Evolutionary conservation across 1,284 basidiomycete species (phyloP), one percentile per base, ranked within the genome.

Genomic region (Cryptococcus sp.): DNA sequence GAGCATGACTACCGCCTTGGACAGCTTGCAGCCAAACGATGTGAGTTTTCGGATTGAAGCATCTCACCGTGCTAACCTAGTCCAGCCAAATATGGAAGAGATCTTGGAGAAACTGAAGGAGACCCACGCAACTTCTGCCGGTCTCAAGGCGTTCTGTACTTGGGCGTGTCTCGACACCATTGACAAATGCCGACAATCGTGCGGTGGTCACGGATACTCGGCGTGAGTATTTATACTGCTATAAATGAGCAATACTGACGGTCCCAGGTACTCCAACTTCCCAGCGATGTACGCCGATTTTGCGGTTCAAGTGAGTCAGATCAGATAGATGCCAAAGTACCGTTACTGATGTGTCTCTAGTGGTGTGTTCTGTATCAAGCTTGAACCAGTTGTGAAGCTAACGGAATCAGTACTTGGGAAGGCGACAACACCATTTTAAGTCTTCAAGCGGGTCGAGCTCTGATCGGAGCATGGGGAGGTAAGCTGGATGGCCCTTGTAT

Each of bases 131-230:
- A 82, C 82, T 3, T 81, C 80, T 33, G 81, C 82, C 2, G 82
- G 82, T 36, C 72, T 83, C 52, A 83, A 83, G 74, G 82, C 82
- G 14, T 83, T 83, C 76, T 83, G 81, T 68, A 83, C 82, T 5
- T 83, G 82, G 82, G 77, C 77, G 6, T 80, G 79, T 48, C 74
- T 83, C 49, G 79, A 82, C 59, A 80, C 80, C 15, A 83, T 83
- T 53, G 82, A 83, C 65, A 80, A 79, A 53, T 81, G 80, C 58
- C 72, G 82, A 50, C 78, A 82, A 70, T 70, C 79, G n/a, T 80
- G 79, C 56, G 82, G 82, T 59, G 82, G 82, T 4, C 82, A 83
- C 65, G 82, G 82, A 5, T 83, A 83, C 70, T 81, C 80, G 35
- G 77, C 80, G 60, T 73, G 52, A 62, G 63, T 47, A 8, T 5